These are phyloP conservation scores for Austropuccinia psidii DNA, from an alignment of 1,284 basidiomycete species.

Conservation along the genomic window DNA sequence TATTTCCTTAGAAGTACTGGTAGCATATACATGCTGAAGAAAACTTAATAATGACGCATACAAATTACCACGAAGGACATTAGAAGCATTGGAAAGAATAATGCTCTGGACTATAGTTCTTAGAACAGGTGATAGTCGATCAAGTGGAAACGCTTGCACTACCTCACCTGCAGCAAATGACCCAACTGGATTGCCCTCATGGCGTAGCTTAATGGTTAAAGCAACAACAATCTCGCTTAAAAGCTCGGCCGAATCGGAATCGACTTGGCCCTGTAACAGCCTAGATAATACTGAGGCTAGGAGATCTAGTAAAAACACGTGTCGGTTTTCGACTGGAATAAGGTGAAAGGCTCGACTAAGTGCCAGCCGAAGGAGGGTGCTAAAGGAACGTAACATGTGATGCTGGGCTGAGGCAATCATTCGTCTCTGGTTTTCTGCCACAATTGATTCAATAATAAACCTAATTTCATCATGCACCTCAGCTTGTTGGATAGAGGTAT, in stretches of 20 bases:
- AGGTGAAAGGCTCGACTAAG: slow-evolving; percentile 74
- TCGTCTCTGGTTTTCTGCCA: slow-evolving; percentile 75
- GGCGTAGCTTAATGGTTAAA: slow-evolving; percentile 33
- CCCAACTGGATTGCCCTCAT: slow-evolving; percentile 28
- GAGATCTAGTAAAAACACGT: slow-evolving; percentile 78
- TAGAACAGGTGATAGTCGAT: slow-evolving; percentile 28
- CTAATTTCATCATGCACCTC: slow-evolving; percentile 62
- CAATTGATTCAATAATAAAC: slow-evolving; percentile 72
- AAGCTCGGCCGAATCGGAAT: slow-evolving; percentile 58
- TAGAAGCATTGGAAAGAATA: slow-evolving; percentile 24
- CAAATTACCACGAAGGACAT: slow-evolving; percentile 35
- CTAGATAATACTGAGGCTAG: slow-evolving; percentile 59
- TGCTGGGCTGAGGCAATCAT: slow-evolving; percentile 66
- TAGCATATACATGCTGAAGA: slow-evolving; percentile 35
- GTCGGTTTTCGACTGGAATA: slow-evolving; percentile 67
- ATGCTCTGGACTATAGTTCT: slow-evolving; percentile 36
- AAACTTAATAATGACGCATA: slow-evolving; percentile 35
- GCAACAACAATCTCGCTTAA: slow-evolving; percentile 35
- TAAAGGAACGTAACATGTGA: slow-evolving; percentile 70
- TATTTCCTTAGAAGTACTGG: slow-evolving; percentile 23
- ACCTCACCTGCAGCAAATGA: slow-evolving; percentile 33
- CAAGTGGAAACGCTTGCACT: slow-evolving; percentile 34
- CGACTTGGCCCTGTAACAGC: slow-evolving; percentile 54
- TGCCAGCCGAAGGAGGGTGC: slow-evolving; percentile 68
- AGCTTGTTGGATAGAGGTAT: slow-evolving; percentile 59